Evolutionary conservation across 2,329 filamentous ascomycete genomes (phyloP).

Genomic region (Aspergillus carbonarius): DNA sequence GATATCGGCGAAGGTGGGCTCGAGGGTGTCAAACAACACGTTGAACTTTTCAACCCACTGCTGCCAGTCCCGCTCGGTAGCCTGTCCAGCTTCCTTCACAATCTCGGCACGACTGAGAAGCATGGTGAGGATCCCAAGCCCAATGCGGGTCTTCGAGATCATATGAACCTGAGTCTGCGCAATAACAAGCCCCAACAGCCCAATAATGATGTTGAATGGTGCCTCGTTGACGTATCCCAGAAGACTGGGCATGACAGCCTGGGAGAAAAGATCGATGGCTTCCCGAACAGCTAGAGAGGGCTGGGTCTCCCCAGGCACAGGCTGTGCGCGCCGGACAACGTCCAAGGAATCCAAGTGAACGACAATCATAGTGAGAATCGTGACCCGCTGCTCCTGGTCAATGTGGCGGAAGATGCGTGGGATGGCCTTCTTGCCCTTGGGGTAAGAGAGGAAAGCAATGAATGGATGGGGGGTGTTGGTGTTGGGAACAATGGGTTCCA

Average conservation of each 20-base stretch:
- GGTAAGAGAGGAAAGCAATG: slow-evolving; percentile 90
- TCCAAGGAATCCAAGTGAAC: slow-evolving; percentile 90
- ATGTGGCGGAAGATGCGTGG: slow-evolving; percentile 93
- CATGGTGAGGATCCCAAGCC: slow-evolving; percentile 87
- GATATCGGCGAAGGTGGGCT: slow-evolving; percentile 77
- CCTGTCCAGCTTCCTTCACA: slow-evolving; percentile 75
- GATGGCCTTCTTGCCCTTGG: slow-evolving; percentile 95
- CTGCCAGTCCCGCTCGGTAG: slow-evolving; percentile 71
- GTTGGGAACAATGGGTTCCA: slow-evolving; percentile 80
- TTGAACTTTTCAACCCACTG: slow-evolving; percentile 86
- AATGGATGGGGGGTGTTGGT: slow-evolving; percentile 77
- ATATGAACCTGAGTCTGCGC: slow-evolving; percentile 77
- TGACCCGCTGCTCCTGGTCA: slow-evolving; percentile 84
- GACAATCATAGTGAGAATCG: slow-evolving; percentile 92
- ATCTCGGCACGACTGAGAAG: slow-evolving; percentile 92
- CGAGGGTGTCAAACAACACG: slow-evolving; percentile 79
- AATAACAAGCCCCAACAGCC: slow-evolving; percentile 80
- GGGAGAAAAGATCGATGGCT: slow-evolving; percentile 86
- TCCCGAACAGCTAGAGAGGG: slow-evolving; percentile 79
- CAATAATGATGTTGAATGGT: slow-evolving; percentile 85
- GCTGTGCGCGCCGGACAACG: slow-evolving; percentile 78
- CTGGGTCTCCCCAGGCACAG: slow-evolving; percentile 68
- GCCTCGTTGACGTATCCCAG: slow-evolving; percentile 90
- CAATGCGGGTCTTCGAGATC: slow-evolving; percentile 84
- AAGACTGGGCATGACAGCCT: slow-evolving; percentile 83